Evolutionary conservation across 305 asterid species (phyloP).

Genomic region (Galium porrigens): DNA sequence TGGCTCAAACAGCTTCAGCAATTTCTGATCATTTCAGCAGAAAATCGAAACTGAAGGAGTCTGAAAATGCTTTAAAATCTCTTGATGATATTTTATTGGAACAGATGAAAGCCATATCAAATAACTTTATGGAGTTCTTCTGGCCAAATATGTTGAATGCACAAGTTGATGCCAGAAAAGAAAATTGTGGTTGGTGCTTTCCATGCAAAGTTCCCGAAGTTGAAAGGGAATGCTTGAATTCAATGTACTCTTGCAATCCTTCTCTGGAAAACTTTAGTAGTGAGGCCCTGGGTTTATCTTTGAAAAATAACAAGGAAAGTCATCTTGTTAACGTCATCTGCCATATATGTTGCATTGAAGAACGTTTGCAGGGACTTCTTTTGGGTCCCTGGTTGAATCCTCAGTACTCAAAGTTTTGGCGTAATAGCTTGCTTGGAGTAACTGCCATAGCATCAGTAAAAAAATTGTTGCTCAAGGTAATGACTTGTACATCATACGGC

Average conservation of each 20-base stretch:
- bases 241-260: slow-evolving; percentile 37
- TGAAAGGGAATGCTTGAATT: slow-evolving; percentile 57
- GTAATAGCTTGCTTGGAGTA: slow-evolving; percentile 33
- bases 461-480: slow-evolving; percentile 50
- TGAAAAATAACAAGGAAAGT: slow-evolving; percentile 29
- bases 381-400: slow-evolving; percentile 85
- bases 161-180: slow-evolving; percentile 35
- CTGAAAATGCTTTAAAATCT: slow-evolving; percentile 34
- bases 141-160: slow-evolving; percentile 46
- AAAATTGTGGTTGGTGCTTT: slow-evolving; percentile 90
- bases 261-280: slow-evolving; percentile 36
- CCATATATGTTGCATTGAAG: slow-evolving; percentile 55
- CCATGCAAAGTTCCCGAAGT: slow-evolving; percentile 52
- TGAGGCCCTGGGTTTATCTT: slow-evolving; percentile 38
- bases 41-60: slow-evolving; percentile 38
- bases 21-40: slow-evolving; percentile 36
- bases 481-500: neutral
- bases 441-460: slow-evolving; percentile 35
- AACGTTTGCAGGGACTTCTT: slow-evolving; percentile 74
- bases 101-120: slow-evolving; percentile 56
- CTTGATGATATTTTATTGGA: slow-evolving; percentile 42
- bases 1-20: slow-evolving; percentile 49
- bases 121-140: slow-evolving; percentile 38
- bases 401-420: slow-evolving; percentile 55
- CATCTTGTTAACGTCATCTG: slow-evolving; percentile 69